phyloP scores from a whole-genome alignment of 148 eudicot species.

The Spergularia marina region DNA sequence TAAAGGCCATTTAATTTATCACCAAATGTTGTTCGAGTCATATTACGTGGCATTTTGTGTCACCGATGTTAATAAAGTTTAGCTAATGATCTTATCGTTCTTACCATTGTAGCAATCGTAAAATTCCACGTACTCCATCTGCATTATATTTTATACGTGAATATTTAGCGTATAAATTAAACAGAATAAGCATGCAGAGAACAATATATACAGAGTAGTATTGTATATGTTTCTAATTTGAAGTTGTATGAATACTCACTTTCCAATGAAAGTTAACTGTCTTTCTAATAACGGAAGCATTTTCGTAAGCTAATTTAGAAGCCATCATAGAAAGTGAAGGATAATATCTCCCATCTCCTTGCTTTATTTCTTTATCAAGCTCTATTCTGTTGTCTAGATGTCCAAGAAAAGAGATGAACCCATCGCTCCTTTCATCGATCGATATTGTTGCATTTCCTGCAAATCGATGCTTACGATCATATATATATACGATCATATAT shows the following conservation, averaged over 20 bases:
- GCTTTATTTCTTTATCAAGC: slow-evolving; percentile 38
- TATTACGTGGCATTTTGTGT: neutral
- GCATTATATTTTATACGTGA: slow-evolving; percentile 18
- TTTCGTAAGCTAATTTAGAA: slow-evolving; percentile 67
- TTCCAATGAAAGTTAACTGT: slow-evolving; percentile 51
- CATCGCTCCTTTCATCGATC: slow-evolving; percentile 7
- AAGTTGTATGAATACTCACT: slow-evolving; percentile 20
- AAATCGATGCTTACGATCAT: neutral
- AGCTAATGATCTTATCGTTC: neutral
- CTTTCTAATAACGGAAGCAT: slow-evolving; percentile 28
- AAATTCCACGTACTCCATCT: slow-evolving; percentile 71
- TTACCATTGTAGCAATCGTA: slow-evolving; percentile 67
- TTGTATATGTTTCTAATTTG: neutral
- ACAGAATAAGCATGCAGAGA: too few relatives aligned
- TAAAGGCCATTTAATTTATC: neutral
- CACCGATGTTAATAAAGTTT: too few relatives aligned
- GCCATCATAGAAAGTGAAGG: slow-evolving; percentile 63
- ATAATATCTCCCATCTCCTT: slow-evolving; percentile 45
- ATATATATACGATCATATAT: neutral
- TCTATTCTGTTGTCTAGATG: slow-evolving; percentile 42
- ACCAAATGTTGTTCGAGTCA: neutral
- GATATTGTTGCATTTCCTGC: slow-evolving; percentile 17
- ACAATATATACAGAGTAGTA: too few relatives aligned
- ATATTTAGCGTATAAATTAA: neutral
- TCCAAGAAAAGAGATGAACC: slow-evolving; percentile 30